Base-by-base conservation (phyloP, 2,329 filamentous ascomycete genomes). In the Fusarium transvaalense region DNA sequence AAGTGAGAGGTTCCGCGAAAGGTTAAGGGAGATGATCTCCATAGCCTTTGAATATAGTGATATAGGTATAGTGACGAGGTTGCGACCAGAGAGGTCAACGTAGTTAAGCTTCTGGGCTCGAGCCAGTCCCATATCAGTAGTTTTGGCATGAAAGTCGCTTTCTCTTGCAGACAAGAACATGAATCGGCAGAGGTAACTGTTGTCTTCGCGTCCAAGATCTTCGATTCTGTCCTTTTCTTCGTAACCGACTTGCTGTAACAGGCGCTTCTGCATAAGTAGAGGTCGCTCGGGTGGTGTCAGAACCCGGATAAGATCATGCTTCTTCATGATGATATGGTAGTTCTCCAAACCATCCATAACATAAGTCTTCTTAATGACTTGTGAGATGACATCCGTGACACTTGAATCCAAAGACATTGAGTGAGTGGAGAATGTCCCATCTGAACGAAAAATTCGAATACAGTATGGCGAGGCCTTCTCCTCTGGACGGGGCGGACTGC, bases 181-280 rank as follows among this genome's bases (percentile, higher is more conserved):
- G 81, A 99, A 98, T 8, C 96, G 92, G 76, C 94, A 97, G 14
- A 99, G 86, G 74, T 98, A 99, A 77, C 94, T 97, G 78, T 98
- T 97, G 82, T 99, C 96, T 79, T 99, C 96, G 59, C 96, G 89
- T 29, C 96, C 96, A 53, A 99, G 88, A 66, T 98, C 96, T 77
- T 97, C 95, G 45, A 99, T 89, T 38, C 89, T 89, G 78, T 99
- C 96, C 57, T 88, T 88, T 32, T 93, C 89, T 59, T 92, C 90
- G 76, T 98, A 99, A 12, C 96, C 96, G 54, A 95, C 92, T 80
- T 97, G 94, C 78, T 97, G 91, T 19, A 99, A 82, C 19, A 99
- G 85, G 47, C 90, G 87, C 80, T 97, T 98, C 78, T 99, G 96
- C 75, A 99, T 93, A 25, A 96, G 85, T 35, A 98, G 85, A 1